Base-by-base conservation (phyloP, 352 stramenopile species). In the Globisporangium sylvaticum region DNA sequence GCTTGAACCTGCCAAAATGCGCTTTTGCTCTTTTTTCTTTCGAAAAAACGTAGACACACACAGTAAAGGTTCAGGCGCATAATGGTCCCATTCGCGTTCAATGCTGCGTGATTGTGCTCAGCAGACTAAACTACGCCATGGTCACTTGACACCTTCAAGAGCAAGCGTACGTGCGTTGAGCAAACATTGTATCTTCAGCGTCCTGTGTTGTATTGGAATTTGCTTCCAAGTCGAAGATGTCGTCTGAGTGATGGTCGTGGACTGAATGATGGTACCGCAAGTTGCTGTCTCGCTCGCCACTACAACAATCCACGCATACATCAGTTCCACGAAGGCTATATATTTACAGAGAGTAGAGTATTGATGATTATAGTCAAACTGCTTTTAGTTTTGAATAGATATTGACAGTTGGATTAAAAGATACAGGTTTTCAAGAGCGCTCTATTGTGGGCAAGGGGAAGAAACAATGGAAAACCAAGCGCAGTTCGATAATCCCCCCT, bases 241-340 rank as follows among this genome's bases (percentile, higher is more conserved):
- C 22, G 3, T 52, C 22, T 44, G 65, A 70, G 65, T 70, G 65
- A 44, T 60, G 27, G 50, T 70, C 39, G 18, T 14, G 14, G 27
- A n/a, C 58, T 46, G 65, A 70, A 66, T 70, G 65, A 70, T 66
- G 65, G 65, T 66, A n/a, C 6, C 29, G 57, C 32, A 70, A 70
- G 65, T 70, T 70, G 65, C 65, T 66, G 64, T 67, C n/a, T 62
- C 24, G 24, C 42, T 25, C 8, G 14, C 9, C n/a, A 58, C 60
- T 59, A 62, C 53, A 61, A 67, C 52, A 58, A 20, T 52, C 27
- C 20, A 9, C 32, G 18, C 12, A 1, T 3, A 2, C 18, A 68
- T 66, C 48, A 48, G 1, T 20, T 7, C 5, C 31, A 1, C 15
- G 4, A 15, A 63, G 34, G 24, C 2, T 68, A 68, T 64, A 12